phyloP scores from a whole-genome alignment of 2,329 filamentous ascomycete genomes.

The Aspergillaceae sp. region DNA sequence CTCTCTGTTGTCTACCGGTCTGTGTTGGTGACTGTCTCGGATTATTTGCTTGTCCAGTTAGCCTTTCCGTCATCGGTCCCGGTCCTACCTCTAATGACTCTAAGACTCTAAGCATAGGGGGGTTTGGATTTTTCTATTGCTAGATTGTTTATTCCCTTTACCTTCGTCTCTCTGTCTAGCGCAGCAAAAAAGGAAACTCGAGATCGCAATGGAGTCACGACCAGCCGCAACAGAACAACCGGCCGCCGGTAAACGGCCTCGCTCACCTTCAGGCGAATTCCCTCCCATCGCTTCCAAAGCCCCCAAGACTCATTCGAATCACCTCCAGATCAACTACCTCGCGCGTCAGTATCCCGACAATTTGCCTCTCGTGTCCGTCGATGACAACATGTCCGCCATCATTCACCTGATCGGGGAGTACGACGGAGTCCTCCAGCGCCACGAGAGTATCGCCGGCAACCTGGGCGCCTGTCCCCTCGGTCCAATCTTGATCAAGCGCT shows the following conservation, averaged over 20 bases:
- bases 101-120: not conserved
- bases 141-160: not conserved
- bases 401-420: slow-evolving; percentile 68
- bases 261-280: slow-evolving; percentile 36
- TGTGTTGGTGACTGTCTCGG: not conserved
- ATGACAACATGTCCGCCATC: slow-evolving; percentile 66
- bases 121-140: not conserved
- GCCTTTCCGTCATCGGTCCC: not conserved
- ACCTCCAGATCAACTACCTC: slow-evolving; percentile 61
- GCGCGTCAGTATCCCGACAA: slow-evolving; percentile 54
- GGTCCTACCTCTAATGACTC: too few species aligned
- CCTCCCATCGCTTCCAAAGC: slow-evolving; percentile 40
- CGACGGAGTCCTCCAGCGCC: slow-evolving; percentile 73
- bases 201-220: slow-evolving; percentile 26
- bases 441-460: slow-evolving; percentile 79
- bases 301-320: slow-evolving; percentile 48
- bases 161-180: not conserved
- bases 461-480: slow-evolving; percentile 75
- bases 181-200: not conserved
- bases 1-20: slow-evolving; percentile 11
- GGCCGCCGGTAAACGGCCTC: slow-evolving; percentile 37
- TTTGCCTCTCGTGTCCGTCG: slow-evolving; percentile 52
- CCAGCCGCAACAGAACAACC: slow-evolving; percentile 27
- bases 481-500: slow-evolving; percentile 73
- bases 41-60: not conserved